Percentiles rank a stretch among this genome's conserved stretches.
Conservation (phyloP, 352 stramenopile genomes). For the Pythium angustatum region DNA sequence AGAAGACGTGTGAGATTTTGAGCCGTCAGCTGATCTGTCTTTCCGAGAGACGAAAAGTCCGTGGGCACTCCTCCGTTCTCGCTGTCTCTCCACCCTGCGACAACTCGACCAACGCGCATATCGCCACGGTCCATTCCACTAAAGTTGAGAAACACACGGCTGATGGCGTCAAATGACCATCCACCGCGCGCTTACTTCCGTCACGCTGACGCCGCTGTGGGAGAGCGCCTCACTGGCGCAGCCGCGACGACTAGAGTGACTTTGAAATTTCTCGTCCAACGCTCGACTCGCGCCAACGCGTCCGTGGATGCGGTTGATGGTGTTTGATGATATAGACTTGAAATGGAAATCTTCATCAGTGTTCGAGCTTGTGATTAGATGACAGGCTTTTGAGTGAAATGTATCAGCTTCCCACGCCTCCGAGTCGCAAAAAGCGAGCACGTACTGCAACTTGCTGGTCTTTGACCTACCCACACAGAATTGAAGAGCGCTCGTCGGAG, state of each 20-base stretch:
- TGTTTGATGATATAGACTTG: not conserved
- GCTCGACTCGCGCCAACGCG: not conserved
- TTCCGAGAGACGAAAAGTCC: not conserved
- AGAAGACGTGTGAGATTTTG: not conserved
- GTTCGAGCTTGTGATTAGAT: not conserved
- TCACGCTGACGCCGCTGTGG: not conserved
- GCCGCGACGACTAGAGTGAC: slow-evolving; percentile 5
- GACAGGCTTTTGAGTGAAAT: slow-evolving; percentile 6
- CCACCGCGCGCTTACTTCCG: slow-evolving; percentile 11
- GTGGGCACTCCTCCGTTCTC: not conserved
- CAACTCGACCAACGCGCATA: slow-evolving; percentile 10
- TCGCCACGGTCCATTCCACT: slow-evolving; percentile 9
- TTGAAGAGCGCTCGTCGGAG: slow-evolving; percentile 1
- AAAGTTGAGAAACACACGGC: slow-evolving; percentile 12
- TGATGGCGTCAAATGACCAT: slow-evolving; percentile 7
- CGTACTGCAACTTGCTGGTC: slow-evolving; percentile 2
- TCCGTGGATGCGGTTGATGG: slow-evolving; percentile 8
- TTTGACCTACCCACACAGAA: slow-evolving; percentile 4
- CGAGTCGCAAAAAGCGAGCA: slow-evolving; percentile 5
- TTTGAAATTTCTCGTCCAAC: slow-evolving; percentile 2
- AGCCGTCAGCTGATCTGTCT: not conserved
- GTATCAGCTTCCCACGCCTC: slow-evolving; percentile 11
- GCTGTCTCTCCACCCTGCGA: slow-evolving; percentile 6
- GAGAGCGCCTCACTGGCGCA: slow-evolving; percentile 2
- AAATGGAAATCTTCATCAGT: slow-evolving; percentile 13